A percentile compares a stretch with the other conserved stretches of the same genome.
Conservation (phyloP, 2,329 filamentous ascomycete species). For the Aspergillus texensis region DNA sequence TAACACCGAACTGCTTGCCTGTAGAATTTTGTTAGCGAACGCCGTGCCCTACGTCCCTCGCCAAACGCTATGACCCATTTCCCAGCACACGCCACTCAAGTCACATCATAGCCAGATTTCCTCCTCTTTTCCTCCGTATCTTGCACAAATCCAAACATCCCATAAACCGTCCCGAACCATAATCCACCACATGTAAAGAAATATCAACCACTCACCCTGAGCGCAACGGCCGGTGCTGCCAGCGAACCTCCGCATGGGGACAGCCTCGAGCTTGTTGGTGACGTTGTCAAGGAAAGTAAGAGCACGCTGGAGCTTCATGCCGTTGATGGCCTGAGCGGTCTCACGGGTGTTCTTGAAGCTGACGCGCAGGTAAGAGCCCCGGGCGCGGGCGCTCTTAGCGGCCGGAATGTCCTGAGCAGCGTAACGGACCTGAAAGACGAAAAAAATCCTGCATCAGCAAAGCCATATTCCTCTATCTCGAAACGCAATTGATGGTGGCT, state of each 20-base stretch:
- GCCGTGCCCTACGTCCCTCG: background rate
- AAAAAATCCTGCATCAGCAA: slow-evolving; percentile 33
- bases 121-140: background rate
- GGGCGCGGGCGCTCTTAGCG: slow-evolving; percentile 94
- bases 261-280: slow-evolving; percentile 92
- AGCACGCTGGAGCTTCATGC: slow-evolving; percentile 96
- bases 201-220: slow-evolving; percentile 76
- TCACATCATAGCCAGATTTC: background rate
- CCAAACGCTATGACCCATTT: background rate
- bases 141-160: background rate
- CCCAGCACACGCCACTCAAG: background rate
- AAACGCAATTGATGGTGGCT: slow-evolving; percentile 8
- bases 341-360: slow-evolving; percentile 99
- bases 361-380: slow-evolving; percentile 97
- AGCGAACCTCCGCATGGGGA: slow-evolving; percentile 97
- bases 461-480: slow-evolving; percentile 15
- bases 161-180: slow-evolving; percentile 12
- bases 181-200: slow-evolving; percentile 16
- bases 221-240: slow-evolving; percentile 93
- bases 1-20: slow-evolving; percentile 99
- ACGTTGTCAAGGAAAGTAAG: slow-evolving; percentile 98
- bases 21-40: slow-evolving; percentile 22
- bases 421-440: slow-evolving; percentile 78
- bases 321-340: slow-evolving; percentile 98
- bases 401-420: slow-evolving; percentile 83